These are phyloP conservation scores for Pseudonitzschia delicatissima DNA, from an alignment of 108 stramenopile genomes.

Conservation along the genomic window DNA sequence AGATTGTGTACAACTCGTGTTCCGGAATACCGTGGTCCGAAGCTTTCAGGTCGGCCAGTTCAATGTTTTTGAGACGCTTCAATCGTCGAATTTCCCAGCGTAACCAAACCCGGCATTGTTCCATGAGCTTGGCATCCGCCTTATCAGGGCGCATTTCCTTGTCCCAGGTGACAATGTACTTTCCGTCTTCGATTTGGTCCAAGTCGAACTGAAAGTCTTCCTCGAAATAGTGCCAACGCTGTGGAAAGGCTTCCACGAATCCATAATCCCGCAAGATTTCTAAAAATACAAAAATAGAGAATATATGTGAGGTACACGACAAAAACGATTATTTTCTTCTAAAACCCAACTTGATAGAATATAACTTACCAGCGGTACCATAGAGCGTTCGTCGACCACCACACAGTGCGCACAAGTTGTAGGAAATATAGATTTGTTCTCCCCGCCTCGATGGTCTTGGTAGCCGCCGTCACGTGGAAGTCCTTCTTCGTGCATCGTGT, in stretches of 20 bases:
- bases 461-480: conserved; percentile 29
- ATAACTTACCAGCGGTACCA: conserved; percentile 30
- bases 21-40: conserved; percentile 25
- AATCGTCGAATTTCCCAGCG: conserved; percentile 21
- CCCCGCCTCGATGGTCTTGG: conserved; percentile 44
- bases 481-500: conserved; percentile 7
- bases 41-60: neutral
- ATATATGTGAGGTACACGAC: neutral
- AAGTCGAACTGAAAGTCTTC: conserved; percentile 36
- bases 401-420: conserved; percentile 44
- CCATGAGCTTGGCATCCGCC: neutral
- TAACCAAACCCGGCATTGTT: conserved; percentile 21
- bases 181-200: conserved; percentile 26
- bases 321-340: neutral
- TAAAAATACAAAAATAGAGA: conserved; percentile 16
- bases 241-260: conserved; percentile 67
- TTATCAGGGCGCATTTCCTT: conserved; percentile 10
- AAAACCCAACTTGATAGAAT: neutral
- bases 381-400: conserved; percentile 14
- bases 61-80: conserved; percentile 14
- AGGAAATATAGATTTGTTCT: conserved; percentile 64
- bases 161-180: conserved; percentile 19
- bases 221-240: conserved; percentile 55
- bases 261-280: conserved; percentile 64
- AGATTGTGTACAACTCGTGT: conserved; percentile 29